These are phyloP conservation scores for Vachellia pachyceras DNA, from an alignment of 306 rosid genomes.

Conservation along the genomic window DNA sequence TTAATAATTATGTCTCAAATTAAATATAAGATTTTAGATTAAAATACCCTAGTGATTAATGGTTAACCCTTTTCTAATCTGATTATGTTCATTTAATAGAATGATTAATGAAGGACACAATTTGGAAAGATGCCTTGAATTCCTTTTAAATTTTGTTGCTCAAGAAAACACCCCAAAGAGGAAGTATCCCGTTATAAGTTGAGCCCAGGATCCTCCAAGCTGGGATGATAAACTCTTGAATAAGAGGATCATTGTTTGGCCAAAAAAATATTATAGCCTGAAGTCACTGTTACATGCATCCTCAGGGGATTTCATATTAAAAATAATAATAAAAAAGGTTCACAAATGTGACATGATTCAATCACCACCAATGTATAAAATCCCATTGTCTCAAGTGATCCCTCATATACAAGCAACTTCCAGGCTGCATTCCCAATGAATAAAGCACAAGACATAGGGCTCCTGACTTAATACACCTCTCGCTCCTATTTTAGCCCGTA, in stretches of 20 bases:
- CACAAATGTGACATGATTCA: not conserved
- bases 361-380: not conserved
- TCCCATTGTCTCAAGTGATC: not conserved
- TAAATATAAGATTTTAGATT: too few relatives aligned
- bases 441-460: constrained; percentile 17
- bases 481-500: constrained; percentile 16
- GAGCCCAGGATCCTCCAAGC: not conserved
- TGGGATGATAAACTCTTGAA: not conserved
- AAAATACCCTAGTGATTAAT: not conserved
- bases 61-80: too few relatives aligned
- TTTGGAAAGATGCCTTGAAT: not conserved
- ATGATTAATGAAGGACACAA: too few relatives aligned
- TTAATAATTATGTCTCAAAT: not conserved
- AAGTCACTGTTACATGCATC: not conserved
- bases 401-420: constrained; percentile 8
- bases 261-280: not conserved
- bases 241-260: not conserved
- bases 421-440: constrained; percentile 36
- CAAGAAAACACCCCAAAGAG: too few relatives aligned
- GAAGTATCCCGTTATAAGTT: not conserved
- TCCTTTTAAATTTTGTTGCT: too few relatives aligned
- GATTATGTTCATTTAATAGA: too few relatives aligned
- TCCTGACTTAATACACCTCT: constrained; percentile 8
- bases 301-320: not conserved
- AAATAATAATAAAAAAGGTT: not conserved